Evolutionary conservation across 768 basidiomycete species (phyloP), one percentile per base, ranked within the genome.

Genomic region (Phaeotremella fagi): DNA sequence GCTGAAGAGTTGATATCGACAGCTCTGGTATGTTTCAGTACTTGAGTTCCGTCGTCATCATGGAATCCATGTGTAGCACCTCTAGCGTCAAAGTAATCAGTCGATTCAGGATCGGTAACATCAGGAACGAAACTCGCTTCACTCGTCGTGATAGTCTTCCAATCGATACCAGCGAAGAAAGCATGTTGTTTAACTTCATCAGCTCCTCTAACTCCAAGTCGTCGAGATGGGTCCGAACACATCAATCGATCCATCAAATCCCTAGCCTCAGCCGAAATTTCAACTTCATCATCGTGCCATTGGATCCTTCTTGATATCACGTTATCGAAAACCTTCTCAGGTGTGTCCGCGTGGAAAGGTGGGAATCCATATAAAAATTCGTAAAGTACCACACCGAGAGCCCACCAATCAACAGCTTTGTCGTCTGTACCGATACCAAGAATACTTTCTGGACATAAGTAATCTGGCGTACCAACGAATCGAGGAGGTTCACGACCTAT

Each of bases 391-490:
- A 97, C 90, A 54, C 95, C 95, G 25, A 99, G 81, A 11, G 95
- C 94, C 95, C 95, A 99, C 95, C 95, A 99, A 77, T 99, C 95
- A 61, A 99, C 95, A 6, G 86, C 84, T 26, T 84, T 86, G 74
- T 98, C 92, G 67, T 97, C 95, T 29, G 89, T 88, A 37, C 91
- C 87, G 58, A 97, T 80, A 48, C 95, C 95, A 51, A 98, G 82
- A 54, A 98, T 71, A 45, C 70, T 73, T 48, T 73, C 74, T 1
- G 92, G 92, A 14, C 92, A 91, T 37, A 98, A 81, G 73, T 99
- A 99, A 73, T 99, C 94, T 3, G 94, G 94, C 3, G 94, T 99
- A 20, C 94, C 94, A 23, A 94, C 94, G 66, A 98, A 91, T 75
- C 90, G 90, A 76, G 90, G 88, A 55, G 87, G 85, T 1, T 87